Percentiles rank a stretch among this genome's conserved stretches.
These are phyloP conservation scores for Escovopsis sp. DNA, from an alignment of 2,329 filamentous ascomycete genomes.

Conservation along the genomic window DNA sequence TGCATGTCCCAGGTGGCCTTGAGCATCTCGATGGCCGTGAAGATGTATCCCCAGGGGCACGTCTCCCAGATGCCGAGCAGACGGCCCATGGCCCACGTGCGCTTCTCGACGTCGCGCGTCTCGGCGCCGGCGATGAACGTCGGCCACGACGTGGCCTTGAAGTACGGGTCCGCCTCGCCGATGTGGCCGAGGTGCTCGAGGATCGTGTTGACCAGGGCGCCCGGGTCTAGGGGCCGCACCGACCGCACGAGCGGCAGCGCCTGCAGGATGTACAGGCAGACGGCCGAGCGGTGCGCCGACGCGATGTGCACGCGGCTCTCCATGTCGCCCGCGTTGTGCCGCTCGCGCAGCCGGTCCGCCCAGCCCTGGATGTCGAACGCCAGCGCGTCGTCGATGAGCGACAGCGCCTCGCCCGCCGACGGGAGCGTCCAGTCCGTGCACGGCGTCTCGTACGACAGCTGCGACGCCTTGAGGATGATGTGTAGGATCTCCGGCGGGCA, in stretches of 20 bases:
- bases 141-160: conserved; percentile 47
- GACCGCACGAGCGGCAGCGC: conserved; percentile 24
- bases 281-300: conserved; percentile 31
- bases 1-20: conserved; percentile 31
- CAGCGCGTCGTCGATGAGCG: conserved; percentile 26
- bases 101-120: conserved; percentile 29
- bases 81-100: conserved; percentile 36
- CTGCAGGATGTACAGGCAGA: conserved; percentile 32
- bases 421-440: conserved; percentile 17
- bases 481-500: conserved; percentile 29
- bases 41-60: conserved; percentile 36
- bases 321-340: conserved; percentile 21
- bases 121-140: conserved; percentile 44
- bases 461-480: conserved; percentile 29
- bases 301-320: conserved; percentile 30
- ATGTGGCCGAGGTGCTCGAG: conserved; percentile 35
- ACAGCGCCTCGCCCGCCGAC: conserved; percentile 22
- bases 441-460: conserved; percentile 24
- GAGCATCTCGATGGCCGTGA: conserved; percentile 34
- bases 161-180: conserved; percentile 32
- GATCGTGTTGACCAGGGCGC: conserved; percentile 33
- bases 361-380: conserved; percentile 27
- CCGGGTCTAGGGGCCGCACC: conserved; percentile 23
- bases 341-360: conserved; percentile 24
- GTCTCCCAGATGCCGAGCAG: conserved; percentile 29